Conservation (phyloP, 2,329 filamentous ascomycete genomes). For the Pleoardoris graminearum region DNA sequence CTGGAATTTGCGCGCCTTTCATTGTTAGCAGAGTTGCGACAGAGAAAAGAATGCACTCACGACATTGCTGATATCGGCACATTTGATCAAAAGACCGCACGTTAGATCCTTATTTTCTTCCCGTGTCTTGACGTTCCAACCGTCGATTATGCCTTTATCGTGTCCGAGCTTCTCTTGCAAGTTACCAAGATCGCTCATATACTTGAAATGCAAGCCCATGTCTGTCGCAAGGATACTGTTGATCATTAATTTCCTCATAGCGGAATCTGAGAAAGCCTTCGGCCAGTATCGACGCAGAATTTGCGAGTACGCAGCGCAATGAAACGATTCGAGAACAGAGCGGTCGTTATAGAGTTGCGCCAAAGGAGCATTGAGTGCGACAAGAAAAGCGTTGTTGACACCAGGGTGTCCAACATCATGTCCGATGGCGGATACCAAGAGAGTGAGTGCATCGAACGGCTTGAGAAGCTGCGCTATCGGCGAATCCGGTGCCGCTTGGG, state of each 20-base stretch:
- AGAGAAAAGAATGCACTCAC: slow-evolving; percentile 59
- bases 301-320: slow-evolving; percentile 95
- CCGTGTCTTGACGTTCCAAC: slow-evolving; percentile 75
- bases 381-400: slow-evolving; percentile 95
- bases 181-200: slow-evolving; percentile 85
- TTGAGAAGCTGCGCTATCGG: slow-evolving; percentile 75
- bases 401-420: slow-evolving; percentile 97
- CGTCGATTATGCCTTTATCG: slow-evolving; percentile 64
- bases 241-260: slow-evolving; percentile 89
- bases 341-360: slow-evolving; percentile 97
- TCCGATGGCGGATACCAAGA: slow-evolving; percentile 93
- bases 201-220: slow-evolving; percentile 96
- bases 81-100: slow-evolving; percentile 96
- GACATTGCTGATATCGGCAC: slow-evolving; percentile 98
- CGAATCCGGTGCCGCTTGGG: slow-evolving; percentile 52
- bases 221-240: slow-evolving; percentile 97
- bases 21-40: slow-evolving; percentile 9
- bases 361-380: slow-evolving; percentile 87
- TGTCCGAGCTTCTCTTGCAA: slow-evolving; percentile 76
- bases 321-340: slow-evolving; percentile 95
- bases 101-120: slow-evolving; percentile 77
- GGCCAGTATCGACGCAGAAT: slow-evolving; percentile 94
- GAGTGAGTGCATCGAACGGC: slow-evolving; percentile 84
- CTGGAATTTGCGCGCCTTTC: slow-evolving; percentile 78
- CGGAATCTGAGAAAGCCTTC: slow-evolving; percentile 72